Conservation (phyloP, 306 rosid species). For the Prunus mongolica region DNA sequence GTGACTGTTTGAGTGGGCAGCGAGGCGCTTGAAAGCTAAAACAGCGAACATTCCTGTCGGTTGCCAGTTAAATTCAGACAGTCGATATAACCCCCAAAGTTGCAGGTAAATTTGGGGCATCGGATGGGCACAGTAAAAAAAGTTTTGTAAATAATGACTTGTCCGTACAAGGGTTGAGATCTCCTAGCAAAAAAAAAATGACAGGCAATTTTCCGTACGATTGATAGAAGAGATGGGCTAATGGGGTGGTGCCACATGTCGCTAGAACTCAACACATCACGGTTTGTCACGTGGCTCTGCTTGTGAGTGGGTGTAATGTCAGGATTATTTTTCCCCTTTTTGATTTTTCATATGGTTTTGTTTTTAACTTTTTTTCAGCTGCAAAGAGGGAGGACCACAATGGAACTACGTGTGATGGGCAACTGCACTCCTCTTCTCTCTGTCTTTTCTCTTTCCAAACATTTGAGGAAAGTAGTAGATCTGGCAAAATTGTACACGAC, state of each 20-base stretch:
- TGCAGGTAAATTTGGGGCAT: constrained; percentile 34
- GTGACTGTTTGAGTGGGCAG: constrained; percentile 34
- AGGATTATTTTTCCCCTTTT: neutral
- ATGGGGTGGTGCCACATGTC: constrained; percentile 7
- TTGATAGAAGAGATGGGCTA: neutral
- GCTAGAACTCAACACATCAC: neutral
- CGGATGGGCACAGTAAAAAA: neutral
- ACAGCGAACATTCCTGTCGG: constrained; percentile 60
- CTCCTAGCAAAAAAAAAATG: too few relatives aligned
- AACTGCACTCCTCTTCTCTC: neutral
- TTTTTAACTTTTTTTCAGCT: neutral
- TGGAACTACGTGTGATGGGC: neutral
- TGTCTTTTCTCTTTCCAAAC: too few relatives aligned
- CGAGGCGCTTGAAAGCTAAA: neutral
- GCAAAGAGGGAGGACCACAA: neutral
- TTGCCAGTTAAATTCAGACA: constrained; percentile 57
- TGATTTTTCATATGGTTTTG: too few relatives aligned
- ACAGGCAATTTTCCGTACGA: constrained; percentile 29
- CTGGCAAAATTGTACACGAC: too few relatives aligned
- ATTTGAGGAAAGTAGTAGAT: too few relatives aligned
- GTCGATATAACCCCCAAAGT: neutral
- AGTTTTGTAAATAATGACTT: neutral
- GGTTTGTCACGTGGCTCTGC: constrained; percentile 39
- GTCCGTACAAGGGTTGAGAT: constrained; percentile 38
- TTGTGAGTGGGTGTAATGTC: neutral